These are phyloP conservation scores for Paraurostyla sp. DNA, from an alignment of 73 alveolate species.

Conservation along the genomic window DNA sequence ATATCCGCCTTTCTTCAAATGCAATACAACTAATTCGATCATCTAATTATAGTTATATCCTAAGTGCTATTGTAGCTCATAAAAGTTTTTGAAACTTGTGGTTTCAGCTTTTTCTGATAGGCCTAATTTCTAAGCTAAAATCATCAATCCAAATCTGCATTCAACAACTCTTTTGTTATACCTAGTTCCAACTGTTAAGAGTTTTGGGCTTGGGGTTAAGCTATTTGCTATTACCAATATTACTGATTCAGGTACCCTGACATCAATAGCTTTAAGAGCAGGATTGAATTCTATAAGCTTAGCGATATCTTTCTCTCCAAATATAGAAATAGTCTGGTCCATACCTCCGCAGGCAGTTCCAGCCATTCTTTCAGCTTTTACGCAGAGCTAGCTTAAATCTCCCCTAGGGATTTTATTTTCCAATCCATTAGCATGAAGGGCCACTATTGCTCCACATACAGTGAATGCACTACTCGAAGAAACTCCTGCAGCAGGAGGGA, in stretches of 20 bases:
- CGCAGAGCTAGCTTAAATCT: slow-evolving; percentile 68
- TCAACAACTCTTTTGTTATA: slow-evolving; percentile 92
- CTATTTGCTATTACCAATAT: slow-evolving; percentile 88
- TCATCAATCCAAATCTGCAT: slow-evolving; percentile 82
- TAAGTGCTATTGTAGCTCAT: slow-evolving; percentile 64
- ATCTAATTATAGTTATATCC: slow-evolving; percentile 73
- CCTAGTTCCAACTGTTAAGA: slow-evolving; percentile 79
- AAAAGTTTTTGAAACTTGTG: slow-evolving; percentile 22
- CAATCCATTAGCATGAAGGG: slow-evolving; percentile 81
- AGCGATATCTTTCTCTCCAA: slow-evolving; percentile 86
- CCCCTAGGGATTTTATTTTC: slow-evolving; percentile 35
- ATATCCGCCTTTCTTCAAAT: slow-evolving; percentile 70
- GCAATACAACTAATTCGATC: slow-evolving; percentile 70
- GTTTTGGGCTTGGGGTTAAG: slow-evolving; percentile 86
- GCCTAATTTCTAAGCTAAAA: slow-evolving; percentile 51
- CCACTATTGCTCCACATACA: slow-evolving; percentile 84
- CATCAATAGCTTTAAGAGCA: slow-evolving; percentile 64
- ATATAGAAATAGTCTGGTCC: slow-evolving; percentile 89
- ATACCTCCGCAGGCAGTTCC: slow-evolving; percentile 96
- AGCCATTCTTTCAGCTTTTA: slow-evolving; percentile 78
- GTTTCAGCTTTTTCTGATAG: not conserved
- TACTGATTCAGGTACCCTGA: slow-evolving; percentile 75
- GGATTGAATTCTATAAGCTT: slow-evolving; percentile 84
- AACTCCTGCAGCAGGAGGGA: slow-evolving; percentile 93
- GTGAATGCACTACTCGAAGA: slow-evolving; percentile 86